These are phyloP conservation scores for Cryomyces antarcticus DNA, from an alignment of 495 filamentous ascomycete species.

Conservation along the genomic window DNA sequence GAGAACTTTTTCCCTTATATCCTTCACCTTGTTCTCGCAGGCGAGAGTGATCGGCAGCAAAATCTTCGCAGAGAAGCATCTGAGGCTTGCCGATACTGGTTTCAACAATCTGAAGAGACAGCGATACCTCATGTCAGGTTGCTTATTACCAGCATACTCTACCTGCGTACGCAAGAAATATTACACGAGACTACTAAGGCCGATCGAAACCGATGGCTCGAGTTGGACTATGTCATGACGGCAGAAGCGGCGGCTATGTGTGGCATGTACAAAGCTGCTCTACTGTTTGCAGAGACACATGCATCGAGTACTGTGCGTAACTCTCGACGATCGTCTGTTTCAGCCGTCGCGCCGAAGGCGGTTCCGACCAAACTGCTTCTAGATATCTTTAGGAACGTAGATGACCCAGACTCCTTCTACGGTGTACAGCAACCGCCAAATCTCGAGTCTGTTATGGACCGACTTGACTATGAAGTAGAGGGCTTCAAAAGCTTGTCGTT, in stretches of 20 bases:
- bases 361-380: constrained; percentile 49
- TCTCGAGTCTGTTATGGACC: constrained; percentile 53
- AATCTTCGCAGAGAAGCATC: constrained; percentile 28
- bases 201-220: constrained; percentile 68
- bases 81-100: constrained; percentile 27
- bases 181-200: constrained; percentile 54
- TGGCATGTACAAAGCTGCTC: constrained; percentile 67
- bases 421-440: constrained; percentile 67
- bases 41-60: constrained; percentile 31
- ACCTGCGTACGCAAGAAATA: constrained; percentile 63
- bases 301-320: constrained; percentile 14
- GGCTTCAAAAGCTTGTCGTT: constrained; percentile 79
- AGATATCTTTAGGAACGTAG: constrained; percentile 68
- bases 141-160: constrained; percentile 66
- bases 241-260: constrained; percentile 62
- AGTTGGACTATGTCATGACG: constrained; percentile 52
- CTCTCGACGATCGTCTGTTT: constrained; percentile 46
- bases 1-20: constrained; percentile 14
- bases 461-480: constrained; percentile 78
- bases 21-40: constrained; percentile 52
- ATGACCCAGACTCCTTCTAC: constrained; percentile 91
- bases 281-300: constrained; percentile 60
- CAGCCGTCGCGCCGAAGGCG: constrained; percentile 22
- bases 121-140: constrained; percentile 31
- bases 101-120: constrained; percentile 19